phyloP scores from a whole-genome alignment of 305 asterid species.

The Coffea humblotiana region DNA sequence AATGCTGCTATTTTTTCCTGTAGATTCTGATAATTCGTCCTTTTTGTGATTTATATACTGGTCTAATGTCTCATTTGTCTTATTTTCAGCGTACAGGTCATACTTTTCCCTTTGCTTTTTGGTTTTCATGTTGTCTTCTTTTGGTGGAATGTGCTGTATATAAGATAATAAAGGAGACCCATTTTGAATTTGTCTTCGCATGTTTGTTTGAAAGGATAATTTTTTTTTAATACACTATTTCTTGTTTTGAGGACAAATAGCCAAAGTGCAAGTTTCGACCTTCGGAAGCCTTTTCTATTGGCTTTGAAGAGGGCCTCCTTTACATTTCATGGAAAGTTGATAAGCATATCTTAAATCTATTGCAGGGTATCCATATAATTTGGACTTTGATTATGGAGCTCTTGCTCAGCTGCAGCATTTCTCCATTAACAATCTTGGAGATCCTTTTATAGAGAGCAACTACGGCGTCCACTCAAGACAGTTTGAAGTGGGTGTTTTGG shows the following conservation, averaged over 20 bases:
- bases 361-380: slow-evolving; percentile 90
- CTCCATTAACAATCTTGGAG: slow-evolving; percentile 89
- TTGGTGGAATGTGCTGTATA: too few species aligned
- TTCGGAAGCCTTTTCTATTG: not conserved
- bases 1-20: not conserved
- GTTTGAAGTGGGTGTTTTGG: slow-evolving; percentile 91
- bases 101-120: not conserved
- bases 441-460: slow-evolving; percentile 92
- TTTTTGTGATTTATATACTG: not conserved
- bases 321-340: not conserved
- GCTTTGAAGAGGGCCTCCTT: not conserved
- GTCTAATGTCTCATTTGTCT: not conserved
- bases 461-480: slow-evolving; percentile 94
- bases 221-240: not conserved
- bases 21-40: slow-evolving; percentile 5
- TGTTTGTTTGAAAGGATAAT: not conserved
- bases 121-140: not conserved
- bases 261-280: not conserved
- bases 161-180: not conserved
- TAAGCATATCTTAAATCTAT: slow-evolving; percentile 11
- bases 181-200: not conserved
- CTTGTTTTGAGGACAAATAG: not conserved
- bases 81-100: not conserved
- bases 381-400: slow-evolving; percentile 97
- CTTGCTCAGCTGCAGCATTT: slow-evolving; percentile 87